Evolutionary conservation across 352 stramenopile genomes (phyloP).

Genomic region (Thalassiosira exigua): DNA sequence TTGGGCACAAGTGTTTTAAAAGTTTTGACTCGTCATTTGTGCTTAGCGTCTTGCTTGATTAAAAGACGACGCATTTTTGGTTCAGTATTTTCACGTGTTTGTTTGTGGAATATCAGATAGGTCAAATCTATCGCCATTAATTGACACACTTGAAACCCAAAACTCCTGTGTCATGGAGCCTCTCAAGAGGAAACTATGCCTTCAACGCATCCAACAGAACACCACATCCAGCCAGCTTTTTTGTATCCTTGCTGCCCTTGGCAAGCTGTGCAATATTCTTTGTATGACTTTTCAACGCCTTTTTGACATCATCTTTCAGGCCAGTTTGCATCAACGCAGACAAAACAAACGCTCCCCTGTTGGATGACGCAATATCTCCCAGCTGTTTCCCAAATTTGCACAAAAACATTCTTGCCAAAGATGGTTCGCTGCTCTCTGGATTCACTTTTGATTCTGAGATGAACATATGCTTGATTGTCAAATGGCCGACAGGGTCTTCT

Average conservation of each 20-base stretch:
- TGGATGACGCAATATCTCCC: slow-evolving; percentile 62
- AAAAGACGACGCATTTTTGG: too few species aligned
- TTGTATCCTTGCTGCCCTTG: slow-evolving; percentile 27
- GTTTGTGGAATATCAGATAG: too few species aligned
- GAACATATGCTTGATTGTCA: slow-evolving; percentile 79
- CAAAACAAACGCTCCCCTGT: slow-evolving; percentile 80
- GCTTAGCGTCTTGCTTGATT: too few species aligned
- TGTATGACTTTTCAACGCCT: slow-evolving; percentile 50
- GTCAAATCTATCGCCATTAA: too few species aligned
- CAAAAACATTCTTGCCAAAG: slow-evolving; percentile 63
- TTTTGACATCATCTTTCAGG: slow-evolving; percentile 60
- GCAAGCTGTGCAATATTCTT: slow-evolving; percentile 53
- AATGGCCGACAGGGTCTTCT: slow-evolving; percentile 77
- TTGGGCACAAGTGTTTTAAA: too few species aligned
- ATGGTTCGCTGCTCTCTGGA: slow-evolving; percentile 41
- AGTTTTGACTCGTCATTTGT: too few species aligned
- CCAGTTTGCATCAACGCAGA: slow-evolving; percentile 67
- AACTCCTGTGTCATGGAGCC: too few species aligned
- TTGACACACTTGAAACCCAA: too few species aligned
- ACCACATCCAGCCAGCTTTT: slow-evolving; percentile 47
- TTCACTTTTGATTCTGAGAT: slow-evolving; percentile 58
- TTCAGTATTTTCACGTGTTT: too few species aligned
- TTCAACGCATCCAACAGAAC: slow-evolving; percentile 41
- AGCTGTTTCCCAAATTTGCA: slow-evolving; percentile 54
- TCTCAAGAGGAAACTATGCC: slow-evolving; percentile 15